Evolutionary conservation across 495 filamentous ascomycete genomes (phyloP).

Genomic region (Penicillium desertorum): DNA sequence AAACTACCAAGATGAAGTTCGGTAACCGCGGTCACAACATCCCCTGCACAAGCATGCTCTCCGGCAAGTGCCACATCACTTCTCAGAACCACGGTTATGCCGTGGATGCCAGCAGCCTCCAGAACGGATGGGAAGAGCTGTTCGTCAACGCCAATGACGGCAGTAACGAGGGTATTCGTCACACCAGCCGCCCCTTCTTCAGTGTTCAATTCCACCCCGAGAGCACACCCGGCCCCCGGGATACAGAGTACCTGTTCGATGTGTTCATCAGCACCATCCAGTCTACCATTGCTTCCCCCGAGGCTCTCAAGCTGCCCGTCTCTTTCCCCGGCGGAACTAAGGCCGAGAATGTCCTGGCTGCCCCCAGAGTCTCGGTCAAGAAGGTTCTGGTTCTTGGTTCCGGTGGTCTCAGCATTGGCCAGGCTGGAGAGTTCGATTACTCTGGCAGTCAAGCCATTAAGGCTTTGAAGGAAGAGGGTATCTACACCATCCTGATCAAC

Average conservation of each 20-base stretch:
- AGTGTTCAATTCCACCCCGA: constrained; percentile 99
- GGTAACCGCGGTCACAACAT: constrained; percentile 99
- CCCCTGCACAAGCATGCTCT: constrained; percentile 90
- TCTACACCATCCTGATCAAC: constrained; percentile 94
- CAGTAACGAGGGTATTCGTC: constrained; percentile 95
- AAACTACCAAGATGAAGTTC: constrained; percentile 95
- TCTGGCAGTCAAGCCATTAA: constrained; percentile 91
- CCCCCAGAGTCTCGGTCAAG: constrained; percentile 80
- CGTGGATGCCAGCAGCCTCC: constrained; percentile 75
- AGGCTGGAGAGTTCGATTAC: constrained; percentile 99
- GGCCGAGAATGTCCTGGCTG: constrained; percentile 69
- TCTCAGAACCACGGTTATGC: constrained; percentile 98
- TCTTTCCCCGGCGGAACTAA: constrained; percentile 79
- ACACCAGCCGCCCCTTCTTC: constrained; percentile 83
- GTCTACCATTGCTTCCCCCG: constrained; percentile 58
- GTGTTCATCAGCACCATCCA: constrained; percentile 88
- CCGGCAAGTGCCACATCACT: constrained; percentile 95
- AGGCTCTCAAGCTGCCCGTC: constrained; percentile 67
- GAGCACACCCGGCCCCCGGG: constrained; percentile 91
- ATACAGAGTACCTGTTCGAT: constrained; percentile 95
- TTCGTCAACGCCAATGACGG: constrained; percentile 98
- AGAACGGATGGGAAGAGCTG: constrained; percentile 80
- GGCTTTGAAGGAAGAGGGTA: constrained; percentile 95
- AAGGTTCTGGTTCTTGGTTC: constrained; percentile 97
- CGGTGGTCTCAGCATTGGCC: constrained; percentile 95